Conservation (phyloP, 192 early-diverging fungal genomes). For the Lobosporangium transversale region DNA sequence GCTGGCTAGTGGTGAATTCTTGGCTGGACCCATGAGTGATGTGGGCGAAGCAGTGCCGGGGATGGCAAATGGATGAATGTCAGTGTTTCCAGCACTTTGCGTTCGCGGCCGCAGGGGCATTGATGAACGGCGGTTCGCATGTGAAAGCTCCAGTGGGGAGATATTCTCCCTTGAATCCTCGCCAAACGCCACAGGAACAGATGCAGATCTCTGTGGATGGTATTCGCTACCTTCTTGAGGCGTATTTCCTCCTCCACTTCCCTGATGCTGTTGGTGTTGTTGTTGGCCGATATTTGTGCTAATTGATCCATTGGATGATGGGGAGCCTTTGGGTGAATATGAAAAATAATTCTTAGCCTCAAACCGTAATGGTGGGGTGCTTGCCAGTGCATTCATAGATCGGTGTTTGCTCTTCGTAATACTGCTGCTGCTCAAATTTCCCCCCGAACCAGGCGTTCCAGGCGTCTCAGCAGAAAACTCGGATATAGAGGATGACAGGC, state of each 20-base stretch:
- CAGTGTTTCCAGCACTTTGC: slow-evolving; percentile 31
- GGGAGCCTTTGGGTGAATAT: slow-evolving; percentile 45
- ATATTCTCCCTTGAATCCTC: slow-evolving; percentile 12
- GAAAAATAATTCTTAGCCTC: slow-evolving; percentile 53
- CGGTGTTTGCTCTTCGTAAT: slow-evolving; percentile 45
- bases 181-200: slow-evolving; percentile 46
- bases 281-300: slow-evolving; percentile 16
- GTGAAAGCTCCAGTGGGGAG: slow-evolving; percentile 14
- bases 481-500: slow-evolving; percentile 43
- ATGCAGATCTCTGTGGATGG: slow-evolving; percentile 47
- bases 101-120: slow-evolving; percentile 49
- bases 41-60: slow-evolving; percentile 21
- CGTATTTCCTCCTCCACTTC: slow-evolving; percentile 16
- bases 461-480: slow-evolving; percentile 41
- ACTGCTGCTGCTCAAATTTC: slow-evolving; percentile 2
- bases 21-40: slow-evolving; percentile 32
- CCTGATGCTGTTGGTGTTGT: slow-evolving; percentile 1
- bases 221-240: slow-evolving; percentile 33
- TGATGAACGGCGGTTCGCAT: slow-evolving; percentile 19
- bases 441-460: slow-evolving; percentile 29
- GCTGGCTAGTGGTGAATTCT: slow-evolving; percentile 24
- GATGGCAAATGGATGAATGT: slow-evolving; percentile 49
- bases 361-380: slow-evolving; percentile 41
- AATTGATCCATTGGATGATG: slow-evolving; percentile 35
- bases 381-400: slow-evolving; percentile 40